Evolutionary conservation across 495 filamentous ascomycete species (phyloP).

Genomic region (Neurospora sp.): DNA sequence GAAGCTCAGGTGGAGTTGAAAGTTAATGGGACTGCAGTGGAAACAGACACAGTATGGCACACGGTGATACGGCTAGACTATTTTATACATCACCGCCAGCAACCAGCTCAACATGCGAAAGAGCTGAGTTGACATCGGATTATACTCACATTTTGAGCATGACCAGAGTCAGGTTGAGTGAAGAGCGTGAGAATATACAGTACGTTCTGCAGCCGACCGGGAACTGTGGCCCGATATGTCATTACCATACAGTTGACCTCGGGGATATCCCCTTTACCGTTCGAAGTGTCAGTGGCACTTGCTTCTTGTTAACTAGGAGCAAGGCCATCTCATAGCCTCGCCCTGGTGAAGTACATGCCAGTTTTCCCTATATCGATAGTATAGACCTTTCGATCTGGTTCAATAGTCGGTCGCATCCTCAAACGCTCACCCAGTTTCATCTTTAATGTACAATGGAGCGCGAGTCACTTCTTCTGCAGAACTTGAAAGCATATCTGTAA

Average conservation of each 20-base stretch:
- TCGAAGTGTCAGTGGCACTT: neutral
- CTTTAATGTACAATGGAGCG: neutral
- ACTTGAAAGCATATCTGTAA: neutral
- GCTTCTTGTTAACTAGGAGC: neutral
- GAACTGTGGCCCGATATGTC: neutral
- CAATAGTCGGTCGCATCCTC: neutral
- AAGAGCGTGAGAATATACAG: neutral
- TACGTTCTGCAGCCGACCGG: neutral
- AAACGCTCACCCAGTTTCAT: neutral
- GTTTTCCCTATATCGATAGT: neutral
- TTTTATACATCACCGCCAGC: neutral
- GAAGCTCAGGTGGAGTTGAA: neutral
- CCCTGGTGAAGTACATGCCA: neutral
- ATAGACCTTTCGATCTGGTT: neutral
- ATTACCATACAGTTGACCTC: neutral
- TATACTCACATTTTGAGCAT: neutral
- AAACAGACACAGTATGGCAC: neutral
- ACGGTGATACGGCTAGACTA: neutral
- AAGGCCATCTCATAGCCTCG: neutral
- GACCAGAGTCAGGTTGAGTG: neutral
- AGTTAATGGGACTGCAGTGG: neutral
- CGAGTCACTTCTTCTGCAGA: neutral
- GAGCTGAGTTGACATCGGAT: neutral
- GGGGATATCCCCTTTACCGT: neutral
- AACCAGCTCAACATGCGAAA: neutral